phyloP scores from a whole-genome alignment of 768 basidiomycete genomes.

The Boletus pseudo-olivaceus region DNA sequence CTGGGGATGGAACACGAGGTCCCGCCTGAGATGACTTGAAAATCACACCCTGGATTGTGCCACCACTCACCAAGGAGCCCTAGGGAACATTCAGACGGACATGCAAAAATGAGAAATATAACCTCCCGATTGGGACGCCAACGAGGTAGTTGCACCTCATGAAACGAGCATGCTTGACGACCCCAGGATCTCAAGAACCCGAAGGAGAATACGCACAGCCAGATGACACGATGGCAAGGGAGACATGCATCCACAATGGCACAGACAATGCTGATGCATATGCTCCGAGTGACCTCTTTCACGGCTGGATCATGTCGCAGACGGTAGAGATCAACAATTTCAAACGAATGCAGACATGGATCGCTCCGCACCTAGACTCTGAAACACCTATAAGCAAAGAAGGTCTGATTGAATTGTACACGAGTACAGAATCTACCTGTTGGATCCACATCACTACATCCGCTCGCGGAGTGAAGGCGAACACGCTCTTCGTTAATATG shows the following conservation, averaged over 20 bases:
- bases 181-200: conserved; percentile 14
- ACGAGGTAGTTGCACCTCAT: conserved; percentile 16
- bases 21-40: conserved; percentile 6
- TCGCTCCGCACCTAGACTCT: conserved; percentile 6
- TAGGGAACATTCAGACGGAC: background rate
- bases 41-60: background rate
- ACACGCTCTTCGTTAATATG: conserved; percentile 17
- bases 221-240: conserved; percentile 10
- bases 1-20: background rate
- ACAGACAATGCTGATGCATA: conserved; percentile 1
- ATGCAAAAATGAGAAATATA: background rate
- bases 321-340: conserved; percentile 18
- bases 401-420: conserved; percentile 1
- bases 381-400: background rate
- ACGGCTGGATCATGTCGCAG: conserved; percentile 5
- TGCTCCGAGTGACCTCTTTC: conserved; percentile 6
- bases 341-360: conserved; percentile 11
- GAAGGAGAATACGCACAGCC: conserved; percentile 27
- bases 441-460: conserved; percentile 12
- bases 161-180: conserved; percentile 14
- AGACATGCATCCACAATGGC: background rate
- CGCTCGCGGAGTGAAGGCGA: conserved; percentile 9
- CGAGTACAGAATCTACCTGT: conserved; percentile 1
- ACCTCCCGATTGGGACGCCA: conserved; percentile 1
- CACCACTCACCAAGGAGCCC: background rate